Evolutionary conservation across 1,284 basidiomycete species (phyloP), one percentile per base, ranked within the genome.

Genomic region (Kalmanozyma brasiliensis): DNA sequence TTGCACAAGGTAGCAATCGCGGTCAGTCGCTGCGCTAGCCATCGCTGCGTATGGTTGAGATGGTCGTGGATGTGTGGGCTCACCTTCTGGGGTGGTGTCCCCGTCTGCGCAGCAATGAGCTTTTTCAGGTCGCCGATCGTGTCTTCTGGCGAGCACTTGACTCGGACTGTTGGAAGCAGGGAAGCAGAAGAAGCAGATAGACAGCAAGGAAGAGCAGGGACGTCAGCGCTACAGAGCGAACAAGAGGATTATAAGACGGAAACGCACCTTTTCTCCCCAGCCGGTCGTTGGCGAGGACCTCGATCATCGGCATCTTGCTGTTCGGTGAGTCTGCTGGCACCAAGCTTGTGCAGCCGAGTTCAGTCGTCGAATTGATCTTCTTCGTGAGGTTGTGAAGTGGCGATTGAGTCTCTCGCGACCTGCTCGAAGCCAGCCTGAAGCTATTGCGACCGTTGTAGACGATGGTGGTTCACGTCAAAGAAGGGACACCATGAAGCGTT

Each of bases 71-170:
- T 14, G 17, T 8, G 19, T 5, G 35, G 2, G 56, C 78, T 45
- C 48, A 84, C 84, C 65, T 83, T 83, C 43, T 82, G 73, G 2
- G 83, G 78, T 16, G 92, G 89, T 3, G 94, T 98, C 43, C 95
- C 96, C 0, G 89, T 98, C 84, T 98, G 95, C 3, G 94, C 94
- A 2, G 91, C 94, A 72, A 98, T 97, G 58, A 98, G 89, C 83
- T 91, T 91, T 86, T 98, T 98, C 61, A 98, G 85, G 82, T 97
- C 94, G 29, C 94, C 94, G 23, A 98, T 92, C 0, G 95, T 98
- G 82, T 98, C 95, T 14, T 97, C 90, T 5, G 93, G 89, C 76
- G 56, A 71, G 57, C 77, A 79, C 49, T 81, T 81, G 40, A 81
- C 79, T 11, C 78, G 60, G 9, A 81, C 79, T 81, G 49, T 29